phyloP scores from a whole-genome alignment of 768 basidiomycete species.

The Amanita rubescens region DNA sequence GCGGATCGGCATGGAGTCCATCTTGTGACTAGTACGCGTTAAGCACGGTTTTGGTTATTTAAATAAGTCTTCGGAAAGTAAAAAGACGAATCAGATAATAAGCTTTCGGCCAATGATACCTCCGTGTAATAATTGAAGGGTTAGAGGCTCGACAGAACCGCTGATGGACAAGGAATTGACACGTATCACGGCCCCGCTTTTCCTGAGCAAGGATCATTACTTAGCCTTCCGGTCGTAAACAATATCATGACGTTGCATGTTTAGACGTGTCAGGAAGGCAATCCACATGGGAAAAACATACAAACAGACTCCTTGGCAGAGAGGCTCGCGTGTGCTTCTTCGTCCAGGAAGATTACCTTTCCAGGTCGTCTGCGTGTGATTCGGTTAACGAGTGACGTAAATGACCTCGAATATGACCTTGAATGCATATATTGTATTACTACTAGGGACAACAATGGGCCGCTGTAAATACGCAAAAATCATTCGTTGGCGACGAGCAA shows the following conservation, averaged over 20 bases:
- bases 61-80: no score
- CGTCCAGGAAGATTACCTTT: background rate
- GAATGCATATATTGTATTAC: background rate
- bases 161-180: background rate
- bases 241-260: slow-evolving; percentile 5
- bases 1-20: no score
- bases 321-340: no score
- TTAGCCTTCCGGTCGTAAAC: no score
- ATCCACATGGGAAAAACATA: background rate
- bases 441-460: background rate
- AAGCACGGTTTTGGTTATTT: no score
- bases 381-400: background rate
- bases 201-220: background rate
- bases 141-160: no score
- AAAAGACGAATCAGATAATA: background rate
- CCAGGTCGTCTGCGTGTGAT: background rate
- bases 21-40: no score
- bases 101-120: background rate
- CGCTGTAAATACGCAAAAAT: no score
- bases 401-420: background rate
- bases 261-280: background rate
- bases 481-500: no score
- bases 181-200: background rate
- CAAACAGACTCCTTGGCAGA: background rate
- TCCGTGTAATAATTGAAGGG: background rate